phyloP scores from a whole-genome alignment of 306 rosid species.

The Ormosia semicastrata region DNA sequence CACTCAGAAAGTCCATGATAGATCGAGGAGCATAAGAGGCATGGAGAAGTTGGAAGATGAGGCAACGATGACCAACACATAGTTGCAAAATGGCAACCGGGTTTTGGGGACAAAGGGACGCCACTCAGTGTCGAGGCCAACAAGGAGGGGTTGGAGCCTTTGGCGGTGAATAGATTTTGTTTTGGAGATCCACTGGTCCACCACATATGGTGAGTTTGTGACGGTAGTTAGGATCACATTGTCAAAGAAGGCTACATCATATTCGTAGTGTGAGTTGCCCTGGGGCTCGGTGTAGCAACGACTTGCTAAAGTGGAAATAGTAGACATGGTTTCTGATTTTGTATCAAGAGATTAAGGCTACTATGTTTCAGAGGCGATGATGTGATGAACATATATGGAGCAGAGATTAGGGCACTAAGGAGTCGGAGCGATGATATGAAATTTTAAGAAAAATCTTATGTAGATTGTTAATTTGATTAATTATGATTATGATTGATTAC shows the following conservation, averaged over 20 bases:
- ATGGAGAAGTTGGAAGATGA: conserved; percentile 36
- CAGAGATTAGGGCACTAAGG: background rate
- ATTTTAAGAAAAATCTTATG: too few species aligned
- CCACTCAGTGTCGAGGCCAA: conserved; percentile 58
- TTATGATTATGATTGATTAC: too few species aligned
- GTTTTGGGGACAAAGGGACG: conserved; percentile 35
- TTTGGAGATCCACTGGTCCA: conserved; percentile 35
- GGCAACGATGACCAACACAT: conserved; percentile 41
- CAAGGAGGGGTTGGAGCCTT: conserved; percentile 19
- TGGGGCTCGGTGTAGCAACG: background rate
- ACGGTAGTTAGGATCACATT: conserved; percentile 27
- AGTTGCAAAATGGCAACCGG: conserved; percentile 46
- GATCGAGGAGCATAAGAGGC: conserved; percentile 25
- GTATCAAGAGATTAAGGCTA: background rate
- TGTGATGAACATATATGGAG: background rate
- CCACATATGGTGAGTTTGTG: conserved; percentile 27
- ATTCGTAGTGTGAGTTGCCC: background rate
- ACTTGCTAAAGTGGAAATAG: too few species aligned
- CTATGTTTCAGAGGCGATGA: background rate
- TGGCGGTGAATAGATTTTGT: background rate
- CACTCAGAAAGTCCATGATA: conserved; percentile 32
- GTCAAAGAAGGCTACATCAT: conserved; percentile 8
- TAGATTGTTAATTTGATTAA: too few species aligned
- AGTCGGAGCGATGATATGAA: too few species aligned
- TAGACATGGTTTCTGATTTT: background rate